A percentile compares a stretch with the other conserved stretches of the same genome.
phyloP scores from a whole-genome alignment of 2,329 filamentous ascomycete species.

The Fusarium nanum region DNA sequence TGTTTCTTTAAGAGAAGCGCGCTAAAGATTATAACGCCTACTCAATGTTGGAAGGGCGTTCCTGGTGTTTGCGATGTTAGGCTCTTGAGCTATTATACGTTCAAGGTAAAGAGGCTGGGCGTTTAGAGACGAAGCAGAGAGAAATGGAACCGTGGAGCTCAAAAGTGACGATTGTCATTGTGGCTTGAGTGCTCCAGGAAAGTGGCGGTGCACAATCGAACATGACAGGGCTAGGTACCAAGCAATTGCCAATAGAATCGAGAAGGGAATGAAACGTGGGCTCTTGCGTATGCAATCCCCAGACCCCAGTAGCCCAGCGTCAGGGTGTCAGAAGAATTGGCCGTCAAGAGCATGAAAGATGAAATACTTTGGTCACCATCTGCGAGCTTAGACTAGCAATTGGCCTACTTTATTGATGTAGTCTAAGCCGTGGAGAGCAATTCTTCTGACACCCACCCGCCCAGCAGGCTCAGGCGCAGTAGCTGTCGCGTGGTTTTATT shows the following conservation, averaged over 20 bases:
- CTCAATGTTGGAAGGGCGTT: background rate
- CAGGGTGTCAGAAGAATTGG: background rate
- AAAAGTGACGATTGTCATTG: conserved; percentile 20
- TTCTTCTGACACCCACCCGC: background rate
- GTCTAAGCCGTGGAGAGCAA: background rate
- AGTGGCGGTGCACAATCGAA: conserved; percentile 31
- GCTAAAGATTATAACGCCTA: background rate
- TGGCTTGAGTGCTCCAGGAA: conserved; percentile 23
- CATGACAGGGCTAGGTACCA: conserved; percentile 16
- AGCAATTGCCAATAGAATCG: conserved; percentile 9
- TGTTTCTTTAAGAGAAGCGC: background rate
- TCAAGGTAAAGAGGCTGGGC: conserved; percentile 25
- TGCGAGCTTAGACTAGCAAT: background rate
- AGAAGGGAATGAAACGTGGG: conserved; percentile 28
- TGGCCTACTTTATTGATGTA: background rate
- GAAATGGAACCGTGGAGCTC: conserved; percentile 22
- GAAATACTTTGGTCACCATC: background rate
- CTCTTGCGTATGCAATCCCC: conserved; percentile 22
- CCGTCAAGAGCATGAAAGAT: background rate
- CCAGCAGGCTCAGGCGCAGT: background rate
- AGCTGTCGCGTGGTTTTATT: conserved; percentile 15
- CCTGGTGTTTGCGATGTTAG: background rate
- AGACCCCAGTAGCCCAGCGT: background rate
- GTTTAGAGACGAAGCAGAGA: conserved; percentile 24
- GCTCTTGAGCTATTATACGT: conserved; percentile 21